phyloP scores from a whole-genome alignment of 2,329 filamentous ascomycete genomes.

The Exophiala xenobiotica region DNA sequence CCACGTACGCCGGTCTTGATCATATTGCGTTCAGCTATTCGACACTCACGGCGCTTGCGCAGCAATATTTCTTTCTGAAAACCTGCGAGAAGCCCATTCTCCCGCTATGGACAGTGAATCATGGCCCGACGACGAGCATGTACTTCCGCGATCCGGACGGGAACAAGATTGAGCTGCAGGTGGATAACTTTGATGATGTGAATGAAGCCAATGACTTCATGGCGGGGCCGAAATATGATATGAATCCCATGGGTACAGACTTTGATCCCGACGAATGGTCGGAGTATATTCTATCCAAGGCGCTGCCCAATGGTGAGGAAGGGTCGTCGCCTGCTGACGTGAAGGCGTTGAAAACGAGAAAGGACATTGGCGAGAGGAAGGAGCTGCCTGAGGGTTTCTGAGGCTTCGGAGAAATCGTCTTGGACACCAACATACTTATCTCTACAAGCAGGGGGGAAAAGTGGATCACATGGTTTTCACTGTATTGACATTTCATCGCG shows the following conservation, averaged over 20 bases:
- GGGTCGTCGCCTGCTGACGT: constrained; percentile 5
- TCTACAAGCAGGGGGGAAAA: no score
- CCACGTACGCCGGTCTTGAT: constrained; percentile 37
- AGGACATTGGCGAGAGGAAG: constrained; percentile 10
- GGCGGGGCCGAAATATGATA: background rate
- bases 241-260: constrained; percentile 20
- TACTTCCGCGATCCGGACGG: constrained; percentile 54
- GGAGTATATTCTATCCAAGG: constrained; percentile 4
- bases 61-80: constrained; percentile 38
- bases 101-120: constrained; percentile 49
- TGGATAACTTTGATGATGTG: constrained; percentile 41
- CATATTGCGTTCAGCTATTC: constrained; percentile 47
- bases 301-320: background rate
- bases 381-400: constrained; percentile 5
- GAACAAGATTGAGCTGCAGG: constrained; percentile 50
- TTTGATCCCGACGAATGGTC: constrained; percentile 15
- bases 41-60: constrained; percentile 38
- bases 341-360: constrained; percentile 8
- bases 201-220: constrained; percentile 18
- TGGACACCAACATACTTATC: no score
- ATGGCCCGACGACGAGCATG: constrained; percentile 49
- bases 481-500: no score
- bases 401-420: no score
- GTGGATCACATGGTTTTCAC: background rate
- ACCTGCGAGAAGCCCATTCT: background rate